Evolutionary conservation across 78 protist species (phyloP), one percentile per base, ranked within the genome.

Genomic region (Paratrimastix pyriformis): DNA sequence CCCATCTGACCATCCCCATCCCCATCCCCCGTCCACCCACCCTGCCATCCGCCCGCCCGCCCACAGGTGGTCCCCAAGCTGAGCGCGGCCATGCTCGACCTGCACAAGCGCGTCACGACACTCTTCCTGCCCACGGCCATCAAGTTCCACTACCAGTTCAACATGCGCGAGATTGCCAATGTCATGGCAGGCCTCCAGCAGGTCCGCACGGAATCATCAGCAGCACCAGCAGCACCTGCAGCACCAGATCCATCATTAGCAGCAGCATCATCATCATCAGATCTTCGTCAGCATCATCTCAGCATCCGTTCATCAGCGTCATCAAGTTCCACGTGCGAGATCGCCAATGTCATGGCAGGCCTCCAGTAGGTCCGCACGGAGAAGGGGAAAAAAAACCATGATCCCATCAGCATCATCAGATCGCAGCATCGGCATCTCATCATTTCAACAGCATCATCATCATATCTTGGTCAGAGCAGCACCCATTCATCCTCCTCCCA

Each of bases 81-180:
- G 1, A 73, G 79, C 66, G 6, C 29, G 32, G 83, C 86, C 6
- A 66, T 82, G 18, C 1, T 86, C 33, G 73, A 58, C 29, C 44
- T 88, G 2, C 90, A 85, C 86, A n/a, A 13, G n/a, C 6, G 1
- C 21, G 87, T 88, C 38, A 30, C 79, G 29, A 38, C 58, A 15
- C 26, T 26, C 0, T 91, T 91, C 86, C 66, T 80, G 24, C 89
- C 89, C 13, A 83, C 91, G 1, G 89, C 92, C 65, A 43, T 83
- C 77, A 88, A 88, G 79, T 91, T 91, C 86, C 96, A 91, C 80
- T 91, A 91, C 80, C 68, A 79, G 65, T 91, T 87, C 85, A 91
- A 91, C 77, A 55, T 91, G 58, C 85, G 96, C 26, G 92, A 88
- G 26, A 33, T 91, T 26, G 64, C 77, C 2, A 69, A 54, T 55